Base-by-base conservation (phyloP, 495 filamentous ascomycete species). In the Talaromyces liani region DNA sequence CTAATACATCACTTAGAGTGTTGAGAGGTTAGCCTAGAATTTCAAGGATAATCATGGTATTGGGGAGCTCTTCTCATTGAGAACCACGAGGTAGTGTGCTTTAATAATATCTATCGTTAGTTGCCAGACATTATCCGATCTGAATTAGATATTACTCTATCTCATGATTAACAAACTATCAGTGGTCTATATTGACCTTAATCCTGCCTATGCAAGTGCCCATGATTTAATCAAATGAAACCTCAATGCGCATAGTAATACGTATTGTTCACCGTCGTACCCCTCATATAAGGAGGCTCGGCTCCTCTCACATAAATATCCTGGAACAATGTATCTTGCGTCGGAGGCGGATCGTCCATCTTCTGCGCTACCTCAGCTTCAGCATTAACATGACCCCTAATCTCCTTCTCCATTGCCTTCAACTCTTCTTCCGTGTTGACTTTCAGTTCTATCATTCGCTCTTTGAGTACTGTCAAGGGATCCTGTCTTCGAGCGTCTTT, bases 341-440 rank as follows among this genome's bases (percentile, higher is more conserved):
- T 47, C 6, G 58, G 33, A 41, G 36, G 36, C 36, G 58, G 58
- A n/a, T 60, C 39, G 24, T 60, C 58, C 58, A 60, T 60, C 22
- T 60, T 60, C 36, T 60, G 22, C 39, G 58, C 58, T 14, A 14
- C 36, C 36, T 60, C 36, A 14, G 36, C 58, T 22, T 60, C 58
- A 22, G 34, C n/a, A 47, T 60, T 45, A 16, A 60, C 36, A 24
- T 25, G 14, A 0, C 22, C 9, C 39, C 36, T 39, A 18, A 60
- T 47, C 36, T 47, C 33, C 36, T 60, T 60, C 10, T 60, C 58
- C 36, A 60, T 60, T 0, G 36, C 33, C 16, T 60, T 60, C 12
- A 60, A 25, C 10, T 63, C 61, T 14, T 63, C 61, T 18, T 63
- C 61, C 24, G 61, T 54, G 33, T 54, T 54, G 51, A 63, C 24